phyloP scores from a whole-genome alignment of 257 asterid species.

The Solanum gandarillasii region DNA sequence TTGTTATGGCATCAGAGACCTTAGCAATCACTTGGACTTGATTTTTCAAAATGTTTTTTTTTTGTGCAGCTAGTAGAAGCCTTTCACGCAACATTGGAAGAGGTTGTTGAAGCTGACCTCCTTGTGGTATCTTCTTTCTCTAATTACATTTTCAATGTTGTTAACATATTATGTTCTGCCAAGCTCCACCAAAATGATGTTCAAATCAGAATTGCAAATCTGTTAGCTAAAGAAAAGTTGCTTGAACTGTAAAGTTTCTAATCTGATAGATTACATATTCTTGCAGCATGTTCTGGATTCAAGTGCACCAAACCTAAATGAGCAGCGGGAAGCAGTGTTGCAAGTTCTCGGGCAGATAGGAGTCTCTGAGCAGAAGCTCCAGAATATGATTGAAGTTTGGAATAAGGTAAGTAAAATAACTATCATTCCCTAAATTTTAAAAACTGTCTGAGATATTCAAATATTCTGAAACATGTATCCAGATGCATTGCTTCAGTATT shows the following conservation, averaged over 20 bases:
- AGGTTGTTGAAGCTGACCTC: constrained; percentile 94
- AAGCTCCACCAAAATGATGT: not conserved
- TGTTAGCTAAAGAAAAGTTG: not conserved
- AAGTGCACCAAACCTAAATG: constrained; percentile 63
- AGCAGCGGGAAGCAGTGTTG: constrained; percentile 69
- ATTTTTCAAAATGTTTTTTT: not conserved
- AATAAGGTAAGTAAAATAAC: constrained; percentile 47
- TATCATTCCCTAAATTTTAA: not conserved
- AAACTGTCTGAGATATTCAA: not conserved
- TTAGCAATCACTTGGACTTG: constrained; percentile 1
- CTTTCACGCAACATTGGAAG: constrained; percentile 93
- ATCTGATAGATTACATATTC: not conserved
- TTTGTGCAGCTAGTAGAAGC: constrained; percentile 87
- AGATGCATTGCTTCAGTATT: not conserved
- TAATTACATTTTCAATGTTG: not conserved
- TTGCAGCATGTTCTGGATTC: constrained; percentile 95
- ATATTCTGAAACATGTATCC: not conserved
- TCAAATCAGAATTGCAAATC: not conserved
- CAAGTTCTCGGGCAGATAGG: constrained; percentile 74
- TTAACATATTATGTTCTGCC: not conserved
- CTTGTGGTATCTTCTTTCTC: constrained; percentile 63
- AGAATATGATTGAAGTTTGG: constrained; percentile 95
- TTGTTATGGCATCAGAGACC: not conserved
- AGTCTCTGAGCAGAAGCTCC: constrained; percentile 71
- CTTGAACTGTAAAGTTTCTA: not conserved